Evolutionary conservation across 2,329 filamentous ascomycete genomes (phyloP).

Genomic region (Ampelomyces quisqualis): DNA sequence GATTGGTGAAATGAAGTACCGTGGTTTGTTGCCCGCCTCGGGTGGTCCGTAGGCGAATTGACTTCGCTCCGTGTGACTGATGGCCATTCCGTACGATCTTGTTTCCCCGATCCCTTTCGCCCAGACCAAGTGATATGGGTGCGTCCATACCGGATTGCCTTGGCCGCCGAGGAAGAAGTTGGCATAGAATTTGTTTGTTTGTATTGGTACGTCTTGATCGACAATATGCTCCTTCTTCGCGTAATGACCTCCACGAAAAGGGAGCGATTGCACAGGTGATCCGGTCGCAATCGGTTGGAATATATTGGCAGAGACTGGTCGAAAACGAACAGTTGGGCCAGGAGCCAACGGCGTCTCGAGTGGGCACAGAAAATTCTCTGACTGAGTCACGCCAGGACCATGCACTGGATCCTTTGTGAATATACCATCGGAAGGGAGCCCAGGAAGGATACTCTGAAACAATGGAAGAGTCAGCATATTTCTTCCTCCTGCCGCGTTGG

Average conservation of each 20-base stretch:
- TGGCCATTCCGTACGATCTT: conserved; percentile 73
- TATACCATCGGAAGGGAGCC: conserved; percentile 31
- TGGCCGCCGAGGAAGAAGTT: conserved; percentile 80
- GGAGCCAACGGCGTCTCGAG: conserved; percentile 32
- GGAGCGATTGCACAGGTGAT: conserved; percentile 44
- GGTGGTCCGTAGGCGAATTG: conserved; percentile 57
- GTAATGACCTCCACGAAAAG: conserved; percentile 43
- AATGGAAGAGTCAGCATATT: conserved; percentile 9
- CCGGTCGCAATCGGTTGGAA: conserved; percentile 47
- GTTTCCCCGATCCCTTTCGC: conserved; percentile 51
- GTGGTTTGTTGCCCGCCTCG: conserved; percentile 39
- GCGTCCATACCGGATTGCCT: conserved; percentile 67
- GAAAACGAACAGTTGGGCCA: conserved; percentile 23
- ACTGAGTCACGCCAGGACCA: conserved; percentile 18
- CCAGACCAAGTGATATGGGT: conserved; percentile 58
- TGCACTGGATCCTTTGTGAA: conserved; percentile 28
- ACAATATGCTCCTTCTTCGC: conserved; percentile 44
- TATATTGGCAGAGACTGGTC: conserved; percentile 30
- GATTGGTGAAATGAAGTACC: conserved; percentile 80
- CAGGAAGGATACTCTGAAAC: conserved; percentile 32
- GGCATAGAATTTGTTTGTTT: conserved; percentile 71
- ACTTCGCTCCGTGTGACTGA: conserved; percentile 71
- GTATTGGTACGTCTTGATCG: conserved; percentile 51
- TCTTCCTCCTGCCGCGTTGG: not conserved
- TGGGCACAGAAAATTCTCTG: conserved; percentile 27